Conservation (phyloP, 2,329 filamentous ascomycete species). For the Aaosphaeria pasadenensis region DNA sequence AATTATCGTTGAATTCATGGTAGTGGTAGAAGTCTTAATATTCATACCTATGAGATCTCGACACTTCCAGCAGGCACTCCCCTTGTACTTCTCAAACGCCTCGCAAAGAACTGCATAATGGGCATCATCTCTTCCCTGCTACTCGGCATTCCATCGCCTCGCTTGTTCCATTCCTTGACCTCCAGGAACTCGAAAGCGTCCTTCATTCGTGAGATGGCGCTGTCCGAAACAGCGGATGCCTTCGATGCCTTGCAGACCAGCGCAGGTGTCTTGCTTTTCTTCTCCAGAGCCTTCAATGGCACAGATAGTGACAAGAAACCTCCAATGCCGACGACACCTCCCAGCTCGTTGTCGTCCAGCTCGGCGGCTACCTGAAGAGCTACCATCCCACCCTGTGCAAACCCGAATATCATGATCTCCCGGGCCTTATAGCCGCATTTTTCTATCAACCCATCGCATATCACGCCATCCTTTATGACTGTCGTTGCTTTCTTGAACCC, state of each 20-base stretch:
- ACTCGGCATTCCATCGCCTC: conserved; percentile 77
- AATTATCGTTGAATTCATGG: too few species aligned
- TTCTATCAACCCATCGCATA: conserved; percentile 43
- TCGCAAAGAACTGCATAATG: conserved; percentile 79
- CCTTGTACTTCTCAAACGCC: conserved; percentile 56
- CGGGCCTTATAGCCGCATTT: conserved; percentile 50
- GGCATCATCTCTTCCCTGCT: conserved; percentile 83
- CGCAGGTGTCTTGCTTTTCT: conserved; percentile 62
- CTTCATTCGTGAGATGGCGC: conserved; percentile 62
- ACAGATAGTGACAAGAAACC: conserved; percentile 50
- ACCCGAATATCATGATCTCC: conserved; percentile 55
- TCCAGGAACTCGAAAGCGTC: conserved; percentile 56
- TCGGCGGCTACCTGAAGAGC: conserved; percentile 45
- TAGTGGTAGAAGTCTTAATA: too few species aligned
- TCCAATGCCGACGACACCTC: conserved; percentile 63
- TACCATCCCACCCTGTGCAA: conserved; percentile 57
- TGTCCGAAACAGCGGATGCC: conserved; percentile 56
- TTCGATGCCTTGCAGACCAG: conserved; percentile 58
- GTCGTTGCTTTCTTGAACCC: conserved; percentile 46
- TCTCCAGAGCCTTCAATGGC: conserved; percentile 24
- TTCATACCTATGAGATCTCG: conserved; percentile 39
- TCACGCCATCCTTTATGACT: conserved; percentile 43
- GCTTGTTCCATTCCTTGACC: conserved; percentile 46
- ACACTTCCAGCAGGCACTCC: conserved; percentile 54
- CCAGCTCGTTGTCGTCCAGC: conserved; percentile 42